These are phyloP conservation scores for Lobulomyces angularis DNA, from an alignment of 192 early-diverging fungal genomes.

Conservation along the genomic window DNA sequence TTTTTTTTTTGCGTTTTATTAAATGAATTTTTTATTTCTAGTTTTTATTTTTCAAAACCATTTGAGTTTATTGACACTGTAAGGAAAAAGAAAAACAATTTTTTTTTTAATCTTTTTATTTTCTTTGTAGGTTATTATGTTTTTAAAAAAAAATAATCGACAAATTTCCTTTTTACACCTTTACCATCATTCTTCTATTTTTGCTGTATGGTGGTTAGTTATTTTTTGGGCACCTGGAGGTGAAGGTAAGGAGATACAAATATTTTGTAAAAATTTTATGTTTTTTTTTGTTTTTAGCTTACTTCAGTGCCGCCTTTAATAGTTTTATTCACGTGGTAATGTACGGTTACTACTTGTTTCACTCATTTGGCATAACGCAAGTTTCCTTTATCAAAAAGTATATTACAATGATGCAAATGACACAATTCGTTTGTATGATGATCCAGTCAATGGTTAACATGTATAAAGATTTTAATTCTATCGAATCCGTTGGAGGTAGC, in stretches of 20 bases:
- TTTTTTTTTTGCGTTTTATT: background rate
- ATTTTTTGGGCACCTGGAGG: constrained; percentile 41
- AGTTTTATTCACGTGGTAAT: constrained; percentile 55
- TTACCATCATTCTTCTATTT: constrained; percentile 54
- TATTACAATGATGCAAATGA: constrained; percentile 54
- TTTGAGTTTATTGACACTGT: constrained; percentile 51
- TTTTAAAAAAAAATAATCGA: constrained; percentile 54
- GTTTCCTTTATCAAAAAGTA: constrained; percentile 49
- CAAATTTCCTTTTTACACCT: constrained; percentile 56
- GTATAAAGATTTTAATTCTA: constrained; percentile 12
- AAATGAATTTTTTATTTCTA: background rate
- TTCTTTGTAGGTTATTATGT: constrained; percentile 37
- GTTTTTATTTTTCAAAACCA: constrained; percentile 50
- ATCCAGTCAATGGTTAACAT: constrained; percentile 29
- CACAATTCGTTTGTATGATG: constrained; percentile 49
- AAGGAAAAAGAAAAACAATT: background rate
- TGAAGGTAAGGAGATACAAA: constrained; percentile 20
- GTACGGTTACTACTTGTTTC: constrained; percentile 54
- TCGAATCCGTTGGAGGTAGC: constrained; percentile 12
- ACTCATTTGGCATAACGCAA: constrained; percentile 31
- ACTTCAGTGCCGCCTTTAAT: constrained; percentile 37
- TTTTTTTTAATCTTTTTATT: too few relatives aligned
- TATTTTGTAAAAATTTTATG: too few relatives aligned
- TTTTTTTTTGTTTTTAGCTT: constrained; percentile 19
- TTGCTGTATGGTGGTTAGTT: constrained; percentile 51